Evolutionary conservation across 2,329 filamentous ascomycete genomes (phyloP).

Genomic region (Aspergillus caelatus): DNA sequence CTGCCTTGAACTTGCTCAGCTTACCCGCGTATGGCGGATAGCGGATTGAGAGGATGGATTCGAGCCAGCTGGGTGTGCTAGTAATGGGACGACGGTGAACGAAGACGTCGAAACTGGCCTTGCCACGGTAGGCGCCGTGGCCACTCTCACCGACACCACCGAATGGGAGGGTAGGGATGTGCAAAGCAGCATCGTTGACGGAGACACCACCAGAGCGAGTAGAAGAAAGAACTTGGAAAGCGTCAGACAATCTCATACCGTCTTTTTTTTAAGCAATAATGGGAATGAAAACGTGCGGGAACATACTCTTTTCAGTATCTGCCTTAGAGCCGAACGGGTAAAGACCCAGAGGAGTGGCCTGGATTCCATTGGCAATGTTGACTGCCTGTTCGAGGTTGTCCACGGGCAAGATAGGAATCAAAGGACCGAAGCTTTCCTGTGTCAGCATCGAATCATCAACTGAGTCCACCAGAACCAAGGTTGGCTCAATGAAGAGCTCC

Average conservation of each 20-base stretch:
- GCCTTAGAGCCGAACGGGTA: conserved; percentile 82
- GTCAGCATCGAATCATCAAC: conserved; percentile 74
- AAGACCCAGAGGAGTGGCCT: conserved; percentile 80
- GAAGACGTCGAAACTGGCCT: conserved; percentile 66
- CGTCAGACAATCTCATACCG: not conserved
- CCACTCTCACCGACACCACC: conserved; percentile 83
- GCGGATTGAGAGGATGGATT: conserved; percentile 57
- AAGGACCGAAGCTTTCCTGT: conserved; percentile 91
- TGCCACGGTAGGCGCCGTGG: conserved; percentile 75
- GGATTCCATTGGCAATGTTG: conserved; percentile 74
- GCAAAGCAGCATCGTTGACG: conserved; percentile 64
- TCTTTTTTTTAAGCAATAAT: not conserved
- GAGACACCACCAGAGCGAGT: conserved; percentile 70
- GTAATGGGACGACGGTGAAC: conserved; percentile 63
- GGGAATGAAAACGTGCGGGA: not conserved
- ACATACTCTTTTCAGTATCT: conserved; percentile 73
- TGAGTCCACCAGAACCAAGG: conserved; percentile 80
- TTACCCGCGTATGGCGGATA: conserved; percentile 66
- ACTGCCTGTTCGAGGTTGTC: conserved; percentile 85
- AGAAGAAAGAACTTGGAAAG: conserved; percentile 56
- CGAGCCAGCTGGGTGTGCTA: conserved; percentile 63
- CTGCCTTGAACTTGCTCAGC: conserved; percentile 53
- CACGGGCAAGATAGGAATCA: conserved; percentile 80
- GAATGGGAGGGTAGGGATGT: conserved; percentile 74
- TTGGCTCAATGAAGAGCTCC: conserved; percentile 85